Percentiles rank a stretch among this genome's conserved stretches.
These are phyloP conservation scores for Auriscalpium orientale DNA, from an alignment of 768 basidiomycete species.

Conservation along the genomic window DNA sequence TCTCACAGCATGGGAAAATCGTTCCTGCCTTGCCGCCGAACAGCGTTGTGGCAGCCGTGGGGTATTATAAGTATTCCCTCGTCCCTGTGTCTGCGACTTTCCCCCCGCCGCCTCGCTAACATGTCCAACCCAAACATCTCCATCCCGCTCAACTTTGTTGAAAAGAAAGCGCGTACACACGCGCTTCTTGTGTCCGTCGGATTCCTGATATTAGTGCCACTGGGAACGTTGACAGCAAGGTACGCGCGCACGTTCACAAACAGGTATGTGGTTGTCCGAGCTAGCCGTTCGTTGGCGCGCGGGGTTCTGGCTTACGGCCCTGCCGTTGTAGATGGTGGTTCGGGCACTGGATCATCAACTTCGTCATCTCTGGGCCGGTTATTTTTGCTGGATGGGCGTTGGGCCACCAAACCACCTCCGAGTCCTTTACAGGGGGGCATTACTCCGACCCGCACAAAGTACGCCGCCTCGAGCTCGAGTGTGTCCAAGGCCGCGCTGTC, in stretches of 20 bases:
- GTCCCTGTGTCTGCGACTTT: not conserved
- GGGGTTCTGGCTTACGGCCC: not conserved
- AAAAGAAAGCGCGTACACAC: constrained; percentile 12
- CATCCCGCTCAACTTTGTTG: constrained; percentile 7
- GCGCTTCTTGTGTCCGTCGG: constrained; percentile 16
- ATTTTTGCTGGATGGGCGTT: constrained; percentile 18
- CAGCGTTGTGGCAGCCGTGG: not conserved
- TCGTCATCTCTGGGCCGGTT: constrained; percentile 17
- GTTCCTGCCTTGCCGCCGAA: not conserved
- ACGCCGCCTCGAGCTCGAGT: not conserved
- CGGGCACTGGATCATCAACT: constrained; percentile 19
- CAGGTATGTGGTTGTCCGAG: not conserved
- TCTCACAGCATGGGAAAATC: not conserved
- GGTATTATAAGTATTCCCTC: not conserved
- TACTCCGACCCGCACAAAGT: constrained; percentile 19
- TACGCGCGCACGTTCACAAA: constrained; percentile 16
- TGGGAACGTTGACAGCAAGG: constrained; percentile 19
- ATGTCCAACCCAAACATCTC: not conserved
- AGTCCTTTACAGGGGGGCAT: constrained; percentile 2
- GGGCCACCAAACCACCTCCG: constrained; percentile 10
- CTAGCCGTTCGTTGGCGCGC: not conserved
- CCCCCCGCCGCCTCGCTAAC: not conserved
- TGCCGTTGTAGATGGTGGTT: constrained; percentile 17
- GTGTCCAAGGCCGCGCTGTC: no score
- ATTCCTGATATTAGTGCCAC: constrained; percentile 19